These are phyloP conservation scores for Candida nemodendra DNA, from an alignment of 805 yeast species.

Conservation along the genomic window DNA sequence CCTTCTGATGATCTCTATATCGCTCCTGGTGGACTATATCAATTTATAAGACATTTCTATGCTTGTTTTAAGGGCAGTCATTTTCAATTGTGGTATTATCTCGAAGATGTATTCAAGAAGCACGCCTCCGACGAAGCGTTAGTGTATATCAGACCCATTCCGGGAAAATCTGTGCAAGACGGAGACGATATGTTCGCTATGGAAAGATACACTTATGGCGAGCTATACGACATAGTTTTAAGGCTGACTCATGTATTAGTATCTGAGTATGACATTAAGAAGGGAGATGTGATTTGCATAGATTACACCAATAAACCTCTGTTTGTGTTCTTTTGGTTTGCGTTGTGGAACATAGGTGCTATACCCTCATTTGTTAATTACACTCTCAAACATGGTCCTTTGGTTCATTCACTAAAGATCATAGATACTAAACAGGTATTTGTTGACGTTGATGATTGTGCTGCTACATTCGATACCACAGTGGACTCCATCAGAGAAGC, in stretches of 20 bases:
- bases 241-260: conserved; percentile 64
- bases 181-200: conserved; percentile 58
- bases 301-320: conserved; percentile 82
- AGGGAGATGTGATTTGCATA: conserved; percentile 69
- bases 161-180: conserved; percentile 36
- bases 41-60: conserved; percentile 42
- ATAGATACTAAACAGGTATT: conserved; percentile 65
- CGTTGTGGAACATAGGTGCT: conserved; percentile 91
- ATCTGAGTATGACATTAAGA: conserved; percentile 59
- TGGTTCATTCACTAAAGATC: conserved; percentile 75
- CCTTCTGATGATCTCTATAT: conserved; percentile 53
- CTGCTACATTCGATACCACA: conserved; percentile 44
- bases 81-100: conserved; percentile 67
- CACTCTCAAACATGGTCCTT: conserved; percentile 69
- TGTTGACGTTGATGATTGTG: conserved; percentile 68
- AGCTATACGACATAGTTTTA: conserved; percentile 64
- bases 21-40: conserved; percentile 41
- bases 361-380: conserved; percentile 83
- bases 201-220: conserved; percentile 65
- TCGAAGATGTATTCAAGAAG: conserved; percentile 53
- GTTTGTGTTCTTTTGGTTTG: conserved; percentile 76
- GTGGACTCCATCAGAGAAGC: conserved; percentile 33
- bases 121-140: conserved; percentile 58
- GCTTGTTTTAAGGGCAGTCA: conserved; percentile 34
- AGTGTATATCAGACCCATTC: conserved; percentile 53